phyloP scores from a whole-genome alignment of 495 filamentous ascomycete genomes.

The Penicillium antarcticum region DNA sequence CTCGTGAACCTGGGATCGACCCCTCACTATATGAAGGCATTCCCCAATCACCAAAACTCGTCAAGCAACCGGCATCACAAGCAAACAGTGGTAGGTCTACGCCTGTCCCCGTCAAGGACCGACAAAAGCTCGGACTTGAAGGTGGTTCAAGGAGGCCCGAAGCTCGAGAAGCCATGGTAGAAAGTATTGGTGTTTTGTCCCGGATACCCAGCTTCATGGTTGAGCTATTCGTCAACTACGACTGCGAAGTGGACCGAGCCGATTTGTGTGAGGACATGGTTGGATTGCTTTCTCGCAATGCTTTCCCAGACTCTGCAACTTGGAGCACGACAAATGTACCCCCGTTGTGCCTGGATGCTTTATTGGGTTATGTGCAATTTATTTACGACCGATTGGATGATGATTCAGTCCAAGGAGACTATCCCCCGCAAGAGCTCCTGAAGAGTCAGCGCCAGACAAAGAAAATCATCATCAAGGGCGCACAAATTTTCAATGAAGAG shows the following conservation, averaged over 20 bases:
- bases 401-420: constrained; percentile 58
- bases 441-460: constrained; percentile 72
- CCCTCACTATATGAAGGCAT: constrained; percentile 91
- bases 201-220: constrained; percentile 92
- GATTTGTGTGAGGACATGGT: constrained; percentile 96
- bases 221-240: constrained; percentile 96
- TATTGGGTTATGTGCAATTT: constrained; percentile 86
- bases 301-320: constrained; percentile 94
- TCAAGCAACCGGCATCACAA: constrained; percentile 78
- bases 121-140: constrained; percentile 90
- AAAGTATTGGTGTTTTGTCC: constrained; percentile 86
- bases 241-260: constrained; percentile 88
- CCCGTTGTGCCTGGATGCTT: constrained; percentile 86
- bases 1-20: constrained; percentile 83
- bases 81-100: constrained; percentile 79
- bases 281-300: constrained; percentile 86
- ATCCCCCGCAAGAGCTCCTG: constrained; percentile 62
- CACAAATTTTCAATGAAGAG: constrained; percentile 91
- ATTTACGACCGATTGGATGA: constrained; percentile 83
- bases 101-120: constrained; percentile 88
- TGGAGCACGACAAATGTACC: constrained; percentile 99
- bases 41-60: constrained; percentile 81
- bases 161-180: constrained; percentile 96
- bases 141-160: constrained; percentile 89
- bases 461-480: constrained; percentile 81